Evolutionary conservation across 2,329 filamentous ascomycete genomes (phyloP), one percentile per base, ranked within the genome.

Genomic region (Colletotrichum sp.): DNA sequence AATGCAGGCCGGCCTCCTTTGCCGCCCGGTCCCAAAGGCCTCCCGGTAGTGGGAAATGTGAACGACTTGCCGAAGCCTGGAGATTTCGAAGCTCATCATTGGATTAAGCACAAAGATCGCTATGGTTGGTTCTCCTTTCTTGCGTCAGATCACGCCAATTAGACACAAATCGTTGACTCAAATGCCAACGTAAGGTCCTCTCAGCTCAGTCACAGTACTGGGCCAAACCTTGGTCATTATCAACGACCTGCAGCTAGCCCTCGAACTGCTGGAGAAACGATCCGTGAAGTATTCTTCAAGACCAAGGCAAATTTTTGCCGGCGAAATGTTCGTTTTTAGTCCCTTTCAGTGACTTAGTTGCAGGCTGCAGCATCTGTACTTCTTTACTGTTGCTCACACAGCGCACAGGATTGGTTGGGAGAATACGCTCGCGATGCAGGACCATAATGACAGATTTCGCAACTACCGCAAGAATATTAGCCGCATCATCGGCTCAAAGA

Each of bases 1-100:
- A 34, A 52, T 58, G 55, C 52, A 15, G 8, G 67, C 12, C 74
- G 60, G 13, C 75, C 58, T 28, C 72, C 58, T 4, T 32, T 74
- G 3, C 82, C 75, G 57, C 83, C 78, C 61, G 83, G 78, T 43
- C 85, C 79, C 78, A 81, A 74, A 12, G 82, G 82, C 1, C 77
- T 86, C 10, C 86, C 87, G 0, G 58, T 90, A 3, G 55, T 90
- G 12, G 88, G 88, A 9, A 90, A 90, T 77, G 74, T 89, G 10
- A 79, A 79, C 5, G 87, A 90, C 76, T 78, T 89, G n/a, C 88
- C 88, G 1, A 79, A 82, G 1, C 67, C 78, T 2, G 82, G 80
- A 6, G 67, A 68, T 12, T 80, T 79, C 3, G 83, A 85, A 38
- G 82, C 78, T 77, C 76, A 81, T 36, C 82, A 85, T 69, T 86